Evolutionary conservation across 805 yeast genomes (phyloP), one percentile per base, ranked within the genome.

Genomic region (Yamadazyma ubonensis): DNA sequence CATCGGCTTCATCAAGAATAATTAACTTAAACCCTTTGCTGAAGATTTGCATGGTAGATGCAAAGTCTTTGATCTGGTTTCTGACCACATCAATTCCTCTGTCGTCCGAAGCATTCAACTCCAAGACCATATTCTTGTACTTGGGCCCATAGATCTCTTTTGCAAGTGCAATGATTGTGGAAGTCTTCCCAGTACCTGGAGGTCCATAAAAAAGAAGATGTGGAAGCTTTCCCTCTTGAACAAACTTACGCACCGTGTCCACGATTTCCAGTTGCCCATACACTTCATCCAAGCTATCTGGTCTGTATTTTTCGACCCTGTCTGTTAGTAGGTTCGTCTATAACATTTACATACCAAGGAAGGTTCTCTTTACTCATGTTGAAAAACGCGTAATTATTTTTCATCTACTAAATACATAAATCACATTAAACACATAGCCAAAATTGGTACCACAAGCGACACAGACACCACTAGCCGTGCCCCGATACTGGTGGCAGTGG

Each of bases 51-150:
- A 88, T 81, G 1, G 99, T 93, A 21, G 91, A 80, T 8, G 99
- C 99, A 67, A 93, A 93, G 52, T 84, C 89, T 71, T 93, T 93
- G 69, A 93, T 89, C 63, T 89, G 96, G 54, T 93, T 93, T 48
- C 99, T 77, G n/a, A 93, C 98, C 32, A 93, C 97, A 52, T 88
- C 96, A 50, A 93, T 93, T 49, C 99, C 99, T 65, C 99, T 78
- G 61, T 93, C 99, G 61, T 93, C 99, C 11, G 51, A 47, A 6
- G 99, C 99, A 63, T 93, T 93, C 60, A 93, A 73, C 58, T 93
- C 99, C 40, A 93, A 67, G 1, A 93, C 97, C 90, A 90, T 89
- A 55, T 88, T 86, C 52, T 75, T 78, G 58, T 86, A 86, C 48
- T 79, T 77, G 12, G 73, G 65, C 2, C 99, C 99, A 60, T 93